Conservation (phyloP, 1,139 yeast species). For the Lodderomyces beijingensis region DNA sequence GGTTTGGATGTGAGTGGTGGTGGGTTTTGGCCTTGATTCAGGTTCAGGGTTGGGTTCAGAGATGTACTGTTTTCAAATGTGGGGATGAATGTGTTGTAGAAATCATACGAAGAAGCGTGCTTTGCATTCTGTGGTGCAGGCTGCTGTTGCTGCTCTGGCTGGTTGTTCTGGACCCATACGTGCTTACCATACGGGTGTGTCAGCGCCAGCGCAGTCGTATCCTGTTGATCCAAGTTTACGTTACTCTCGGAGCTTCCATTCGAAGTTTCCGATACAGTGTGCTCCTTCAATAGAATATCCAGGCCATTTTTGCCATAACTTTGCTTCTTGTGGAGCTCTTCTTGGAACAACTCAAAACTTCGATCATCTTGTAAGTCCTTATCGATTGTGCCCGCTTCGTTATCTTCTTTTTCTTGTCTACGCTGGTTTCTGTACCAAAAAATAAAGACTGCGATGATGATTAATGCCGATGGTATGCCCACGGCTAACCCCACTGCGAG, state of each 20-base stretch:
- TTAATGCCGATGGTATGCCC: constrained; percentile 35
- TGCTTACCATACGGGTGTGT: neutral
- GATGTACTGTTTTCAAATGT: constrained; percentile 22
- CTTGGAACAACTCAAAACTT: constrained; percentile 35
- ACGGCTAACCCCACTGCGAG: constrained; percentile 42
- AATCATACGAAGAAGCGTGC: constrained; percentile 30
- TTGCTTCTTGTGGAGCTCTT: constrained; percentile 19
- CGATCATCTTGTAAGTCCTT: constrained; percentile 36
- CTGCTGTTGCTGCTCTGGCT: constrained; percentile 2
- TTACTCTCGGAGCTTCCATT: constrained; percentile 5
- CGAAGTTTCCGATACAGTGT: constrained; percentile 5
- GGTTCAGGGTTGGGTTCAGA: neutral
- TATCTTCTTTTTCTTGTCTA: constrained; percentile 32
- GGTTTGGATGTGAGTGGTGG: neutral
- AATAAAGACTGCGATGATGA: constrained; percentile 19
- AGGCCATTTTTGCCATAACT: constrained; percentile 5
- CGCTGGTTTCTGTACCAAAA: constrained; percentile 31
- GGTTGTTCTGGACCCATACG: neutral
- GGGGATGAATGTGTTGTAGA: constrained; percentile 43
- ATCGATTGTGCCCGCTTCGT: constrained; percentile 27
- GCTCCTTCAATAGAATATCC: constrained; percentile 5
- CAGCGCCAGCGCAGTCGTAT: neutral
- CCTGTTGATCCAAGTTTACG: neutral
- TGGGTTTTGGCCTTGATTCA: neutral
- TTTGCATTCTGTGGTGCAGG: constrained; percentile 1